Evolutionary conservation across 768 basidiomycete species (phyloP).

Genomic region (Kwoniella newhampshirensis): DNA sequence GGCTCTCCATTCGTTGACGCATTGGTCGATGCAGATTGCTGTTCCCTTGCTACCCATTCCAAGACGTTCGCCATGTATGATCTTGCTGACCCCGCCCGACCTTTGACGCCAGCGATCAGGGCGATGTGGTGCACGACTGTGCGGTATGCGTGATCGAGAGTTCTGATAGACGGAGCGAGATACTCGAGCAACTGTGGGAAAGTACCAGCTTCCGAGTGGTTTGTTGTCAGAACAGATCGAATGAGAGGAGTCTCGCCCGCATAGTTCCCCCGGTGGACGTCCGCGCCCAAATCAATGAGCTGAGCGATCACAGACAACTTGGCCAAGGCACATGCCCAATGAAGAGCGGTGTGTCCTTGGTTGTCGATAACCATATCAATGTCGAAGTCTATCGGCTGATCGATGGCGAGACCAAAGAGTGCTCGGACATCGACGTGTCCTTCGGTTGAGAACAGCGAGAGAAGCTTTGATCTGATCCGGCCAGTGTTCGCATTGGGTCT

Average conservation of each 20-base stretch:
- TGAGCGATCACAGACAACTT: constrained; percentile 67
- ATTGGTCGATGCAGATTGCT: constrained; percentile 37
- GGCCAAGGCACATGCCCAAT: constrained; percentile 85
- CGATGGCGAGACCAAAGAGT: constrained; percentile 32
- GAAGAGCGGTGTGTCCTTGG: constrained; percentile 89
- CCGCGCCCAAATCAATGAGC: constrained; percentile 75
- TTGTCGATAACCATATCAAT: constrained; percentile 87
- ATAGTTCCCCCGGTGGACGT: constrained; percentile 86
- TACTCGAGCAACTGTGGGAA: constrained; percentile 66
- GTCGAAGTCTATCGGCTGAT: constrained; percentile 57
- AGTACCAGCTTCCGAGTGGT: constrained; percentile 68
- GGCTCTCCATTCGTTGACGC: constrained; percentile 57
- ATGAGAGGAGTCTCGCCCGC: constrained; percentile 93
- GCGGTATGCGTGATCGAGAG: constrained; percentile 80
- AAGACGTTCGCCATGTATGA: constrained; percentile 92
- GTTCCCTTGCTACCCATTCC: constrained; percentile 65
- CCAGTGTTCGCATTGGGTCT: constrained; percentile 25
- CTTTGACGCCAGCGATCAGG: constrained; percentile 85
- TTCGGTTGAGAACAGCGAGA: constrained; percentile 47
- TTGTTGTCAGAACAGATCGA: constrained; percentile 83
- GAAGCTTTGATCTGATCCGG: constrained; percentile 41
- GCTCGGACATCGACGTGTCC: constrained; percentile 26
- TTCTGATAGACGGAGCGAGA: constrained; percentile 74
- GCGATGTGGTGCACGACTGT: constrained; percentile 89
- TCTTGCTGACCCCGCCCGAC: constrained; percentile 75